Evolutionary conservation across 306 rosid genomes (phyloP).

Genomic region (barrel medic (Medicago truncatula)): DNA sequence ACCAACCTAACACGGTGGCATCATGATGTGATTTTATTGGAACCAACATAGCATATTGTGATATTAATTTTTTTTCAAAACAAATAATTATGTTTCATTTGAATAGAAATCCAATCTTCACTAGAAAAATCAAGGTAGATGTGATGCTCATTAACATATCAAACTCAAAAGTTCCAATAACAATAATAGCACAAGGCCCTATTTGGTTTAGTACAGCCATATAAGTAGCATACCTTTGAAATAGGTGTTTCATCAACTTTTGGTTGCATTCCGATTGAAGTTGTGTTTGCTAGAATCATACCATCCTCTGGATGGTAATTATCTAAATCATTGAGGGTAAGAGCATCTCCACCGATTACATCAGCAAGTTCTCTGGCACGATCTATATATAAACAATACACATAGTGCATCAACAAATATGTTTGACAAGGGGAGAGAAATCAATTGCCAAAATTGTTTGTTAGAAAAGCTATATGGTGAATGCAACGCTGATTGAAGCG

Average conservation of each 20-base stretch:
- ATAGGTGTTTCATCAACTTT: constrained; percentile 83
- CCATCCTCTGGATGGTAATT: constrained; percentile 82
- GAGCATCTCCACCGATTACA: constrained; percentile 76
- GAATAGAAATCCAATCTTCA: constrained; percentile 27
- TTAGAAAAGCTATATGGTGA: constrained; percentile 34
- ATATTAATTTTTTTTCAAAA: constrained; percentile 16
- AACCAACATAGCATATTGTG: constrained; percentile 1
- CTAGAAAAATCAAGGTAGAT: constrained; percentile 13
- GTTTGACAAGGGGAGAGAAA: constrained; percentile 16
- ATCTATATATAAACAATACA: constrained; percentile 51
- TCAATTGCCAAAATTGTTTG: constrained; percentile 1
- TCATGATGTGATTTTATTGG: background rate
- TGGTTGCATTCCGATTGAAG: constrained; percentile 96
- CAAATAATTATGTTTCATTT: constrained; percentile 25
- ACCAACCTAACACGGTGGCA: background rate
- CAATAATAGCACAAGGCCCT: constrained; percentile 24
- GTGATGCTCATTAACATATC: constrained; percentile 4
- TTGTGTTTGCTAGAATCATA: constrained; percentile 93
- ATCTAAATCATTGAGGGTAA: constrained; percentile 75
- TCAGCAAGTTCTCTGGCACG: constrained; percentile 92
- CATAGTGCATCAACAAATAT: constrained; percentile 35
- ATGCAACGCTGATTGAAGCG: constrained; percentile 15
- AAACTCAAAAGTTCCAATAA: constrained; percentile 28
- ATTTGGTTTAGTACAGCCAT: constrained; percentile 17
- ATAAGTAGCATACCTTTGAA: constrained; percentile 67